Conservation (phyloP, 306 rosid species). For the Rosa persica region DNA sequence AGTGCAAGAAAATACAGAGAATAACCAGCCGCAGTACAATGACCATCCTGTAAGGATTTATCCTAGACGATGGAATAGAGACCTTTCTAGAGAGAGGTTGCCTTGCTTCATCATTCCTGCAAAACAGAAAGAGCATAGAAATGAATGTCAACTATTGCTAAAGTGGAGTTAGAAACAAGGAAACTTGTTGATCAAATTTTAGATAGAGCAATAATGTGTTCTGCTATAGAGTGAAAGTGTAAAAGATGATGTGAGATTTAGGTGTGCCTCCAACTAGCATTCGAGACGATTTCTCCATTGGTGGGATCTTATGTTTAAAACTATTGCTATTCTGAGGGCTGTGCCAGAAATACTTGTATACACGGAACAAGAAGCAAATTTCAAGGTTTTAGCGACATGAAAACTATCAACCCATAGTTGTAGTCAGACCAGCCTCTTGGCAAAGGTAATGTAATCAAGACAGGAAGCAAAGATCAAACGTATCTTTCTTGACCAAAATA, state of each 20-base stretch:
- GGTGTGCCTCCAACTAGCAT: not conserved
- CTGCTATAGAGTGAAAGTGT: not conserved
- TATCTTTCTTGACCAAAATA: not conserved
- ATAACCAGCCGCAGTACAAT: slow-evolving; percentile 82
- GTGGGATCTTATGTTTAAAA: not conserved
- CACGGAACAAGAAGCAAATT: not conserved
- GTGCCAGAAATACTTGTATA: slow-evolving; percentile 5
- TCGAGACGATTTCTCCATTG: too few relatives aligned
- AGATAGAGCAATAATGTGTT: slow-evolving; percentile 8
- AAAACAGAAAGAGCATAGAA: slow-evolving; percentile 13
- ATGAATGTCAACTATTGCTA: slow-evolving; percentile 15
- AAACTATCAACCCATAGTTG: slow-evolving; percentile 13
- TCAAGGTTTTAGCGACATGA: slow-evolving; percentile 7
- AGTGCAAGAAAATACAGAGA: slow-evolving; percentile 85
- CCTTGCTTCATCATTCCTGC: slow-evolving; percentile 92
- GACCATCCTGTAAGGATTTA: slow-evolving; percentile 93
- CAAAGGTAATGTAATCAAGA: not conserved
- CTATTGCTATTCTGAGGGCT: not conserved
- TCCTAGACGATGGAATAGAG: slow-evolving; percentile 86
- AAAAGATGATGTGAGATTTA: too few relatives aligned
- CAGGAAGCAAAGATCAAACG: not conserved
- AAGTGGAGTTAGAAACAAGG: slow-evolving; percentile 12
- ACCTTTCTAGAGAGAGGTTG: slow-evolving; percentile 97
- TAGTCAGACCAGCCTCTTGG: slow-evolving; percentile 5
- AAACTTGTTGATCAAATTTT: not conserved